These are phyloP conservation scores for Myochromella boudieri DNA, from an alignment of 768 basidiomycete genomes.

Conservation along the genomic window DNA sequence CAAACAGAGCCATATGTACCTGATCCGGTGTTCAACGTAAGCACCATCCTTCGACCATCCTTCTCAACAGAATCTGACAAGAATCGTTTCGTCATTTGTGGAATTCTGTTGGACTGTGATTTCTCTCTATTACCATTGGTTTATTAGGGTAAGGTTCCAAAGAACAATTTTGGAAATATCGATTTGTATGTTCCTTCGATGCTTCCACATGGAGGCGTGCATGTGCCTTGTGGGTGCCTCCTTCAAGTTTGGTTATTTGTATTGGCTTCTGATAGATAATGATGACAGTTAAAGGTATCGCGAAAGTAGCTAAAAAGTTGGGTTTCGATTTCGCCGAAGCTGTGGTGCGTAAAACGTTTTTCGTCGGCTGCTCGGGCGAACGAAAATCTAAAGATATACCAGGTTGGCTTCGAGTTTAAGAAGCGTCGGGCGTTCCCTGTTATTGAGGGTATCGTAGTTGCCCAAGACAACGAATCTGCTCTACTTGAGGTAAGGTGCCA, in stretches of 20 bases:
- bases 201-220: constrained; percentile 84
- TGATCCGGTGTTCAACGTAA: constrained; percentile 79
- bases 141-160: constrained; percentile 83
- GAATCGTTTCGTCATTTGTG: constrained; percentile 4
- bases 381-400: constrained; percentile 3
- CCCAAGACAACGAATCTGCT: constrained; percentile 71
- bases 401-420: constrained; percentile 97
- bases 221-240: constrained; percentile 80
- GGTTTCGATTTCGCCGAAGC: constrained; percentile 93
- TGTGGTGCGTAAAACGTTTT: constrained; percentile 63
- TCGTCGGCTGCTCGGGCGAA: background rate
- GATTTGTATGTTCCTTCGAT: constrained; percentile 95
- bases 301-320: constrained; percentile 84
- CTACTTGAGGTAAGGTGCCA: constrained; percentile 66
- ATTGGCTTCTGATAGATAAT: constrained; percentile 4
- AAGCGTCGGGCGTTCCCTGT: constrained; percentile 87
- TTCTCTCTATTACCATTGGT: background rate
- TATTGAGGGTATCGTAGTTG: constrained; percentile 83
- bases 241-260: background rate
- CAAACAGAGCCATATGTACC: constrained; percentile 87
- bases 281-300: constrained; percentile 74
- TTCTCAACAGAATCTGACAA: constrained; percentile 1
- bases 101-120: constrained; percentile 1
- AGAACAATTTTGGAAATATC: constrained; percentile 96
- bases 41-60: too few relatives aligned